A percentile compares a stretch with the other conserved stretches of the same genome.
These are phyloP conservation scores for Colletotrichum lini DNA, from an alignment of 2,329 filamentous ascomycete species.

Conservation along the genomic window DNA sequence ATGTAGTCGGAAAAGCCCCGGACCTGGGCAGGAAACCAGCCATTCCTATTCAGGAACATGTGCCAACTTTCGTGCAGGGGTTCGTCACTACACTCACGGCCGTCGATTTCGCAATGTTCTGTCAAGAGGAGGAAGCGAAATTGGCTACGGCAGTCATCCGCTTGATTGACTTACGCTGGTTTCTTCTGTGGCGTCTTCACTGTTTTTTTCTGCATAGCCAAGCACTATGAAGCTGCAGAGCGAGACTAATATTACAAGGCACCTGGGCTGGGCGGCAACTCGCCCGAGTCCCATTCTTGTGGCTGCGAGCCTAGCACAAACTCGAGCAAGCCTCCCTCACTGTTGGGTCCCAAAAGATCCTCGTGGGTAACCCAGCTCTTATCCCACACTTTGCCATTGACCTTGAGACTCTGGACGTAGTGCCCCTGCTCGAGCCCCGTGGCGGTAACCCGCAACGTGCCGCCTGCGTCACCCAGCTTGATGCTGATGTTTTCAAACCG, in stretches of 20 bases:
- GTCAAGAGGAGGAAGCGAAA: no score
- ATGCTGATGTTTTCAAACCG: conserved; percentile 65
- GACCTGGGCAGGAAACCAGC: neutral
- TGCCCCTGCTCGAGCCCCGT: conserved; percentile 59
- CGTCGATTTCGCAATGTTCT: no score
- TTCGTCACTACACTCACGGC: no score
- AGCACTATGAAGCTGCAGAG: neutral
- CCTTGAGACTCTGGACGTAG: conserved; percentile 67
- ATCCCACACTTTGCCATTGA: conserved; percentile 66
- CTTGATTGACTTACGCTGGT: no score
- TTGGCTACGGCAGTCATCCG: no score
- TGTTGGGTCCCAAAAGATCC: conserved; percentile 56
- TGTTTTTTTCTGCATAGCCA: no score
- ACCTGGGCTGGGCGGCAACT: conserved; percentile 65
- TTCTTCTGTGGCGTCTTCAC: no score
- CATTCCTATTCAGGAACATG: conserved; percentile 4
- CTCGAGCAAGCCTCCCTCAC: conserved; percentile 61
- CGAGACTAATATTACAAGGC: neutral
- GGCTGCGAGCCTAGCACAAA: conserved; percentile 57
- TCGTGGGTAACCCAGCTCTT: conserved; percentile 70
- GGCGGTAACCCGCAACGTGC: conserved; percentile 62
- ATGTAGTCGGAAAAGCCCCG: neutral
- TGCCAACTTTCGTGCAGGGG: neutral
- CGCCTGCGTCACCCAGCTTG: conserved; percentile 56
- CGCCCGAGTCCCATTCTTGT: conserved; percentile 59